A percentile compares a stretch with the other conserved stretches of the same genome.
Evolutionary conservation across 305 asterid genomes (phyloP).

Genomic region (Andrographis paniculata): DNA sequence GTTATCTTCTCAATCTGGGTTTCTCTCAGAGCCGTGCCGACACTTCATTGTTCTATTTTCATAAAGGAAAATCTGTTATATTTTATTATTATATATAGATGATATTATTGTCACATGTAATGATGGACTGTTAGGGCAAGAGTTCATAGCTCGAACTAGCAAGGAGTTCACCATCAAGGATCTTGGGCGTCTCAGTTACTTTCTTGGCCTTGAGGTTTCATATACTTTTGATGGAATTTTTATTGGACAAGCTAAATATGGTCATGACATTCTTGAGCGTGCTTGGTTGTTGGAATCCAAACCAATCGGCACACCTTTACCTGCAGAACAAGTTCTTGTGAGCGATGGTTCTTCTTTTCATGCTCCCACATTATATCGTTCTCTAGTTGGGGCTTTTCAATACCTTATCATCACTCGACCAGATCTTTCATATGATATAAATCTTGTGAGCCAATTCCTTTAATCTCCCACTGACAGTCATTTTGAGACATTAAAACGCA

Average conservation of each 20-base stretch:
- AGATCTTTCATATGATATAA: not conserved
- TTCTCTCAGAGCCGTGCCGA: no score
- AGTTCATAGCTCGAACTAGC: not conserved
- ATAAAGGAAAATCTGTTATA: not conserved
- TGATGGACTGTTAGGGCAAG: not conserved
- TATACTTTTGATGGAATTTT: no score
- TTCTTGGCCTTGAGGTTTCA: not conserved
- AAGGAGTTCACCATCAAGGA: not conserved
- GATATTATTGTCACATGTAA: not conserved
- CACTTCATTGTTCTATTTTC: not conserved
- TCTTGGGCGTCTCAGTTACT: not conserved
- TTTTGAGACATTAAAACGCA: not conserved
- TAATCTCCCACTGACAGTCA: not conserved
- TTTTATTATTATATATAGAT: not conserved
- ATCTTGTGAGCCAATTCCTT: not conserved
- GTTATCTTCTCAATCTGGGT: no score
- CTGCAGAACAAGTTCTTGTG: not conserved
- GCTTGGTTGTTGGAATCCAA: not conserved
- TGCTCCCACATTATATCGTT: not conserved
- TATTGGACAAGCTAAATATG: not conserved
- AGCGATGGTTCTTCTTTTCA: not conserved
- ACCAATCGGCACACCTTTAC: not conserved
- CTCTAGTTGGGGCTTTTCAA: not conserved
- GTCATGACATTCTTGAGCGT: not conserved
- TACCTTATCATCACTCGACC: not conserved